Conservation (phyloP, 2,329 filamentous ascomycete genomes). For the Alternaria brassicae region DNA sequence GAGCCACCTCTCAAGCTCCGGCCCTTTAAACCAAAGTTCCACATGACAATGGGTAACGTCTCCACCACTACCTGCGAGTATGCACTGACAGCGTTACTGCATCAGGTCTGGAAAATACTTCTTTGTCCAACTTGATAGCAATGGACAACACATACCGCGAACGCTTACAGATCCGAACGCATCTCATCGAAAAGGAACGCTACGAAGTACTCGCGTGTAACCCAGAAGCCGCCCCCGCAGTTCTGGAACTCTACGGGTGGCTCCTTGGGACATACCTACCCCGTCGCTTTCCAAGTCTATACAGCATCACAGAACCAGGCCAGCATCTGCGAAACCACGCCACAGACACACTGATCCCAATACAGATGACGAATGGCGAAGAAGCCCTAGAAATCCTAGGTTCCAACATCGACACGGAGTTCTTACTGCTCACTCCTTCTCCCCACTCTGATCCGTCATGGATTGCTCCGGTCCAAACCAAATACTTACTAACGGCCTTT, state of each 20-base stretch:
- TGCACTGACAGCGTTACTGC: background rate
- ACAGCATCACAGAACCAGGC: constrained; percentile 45
- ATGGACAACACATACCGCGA: constrained; percentile 67
- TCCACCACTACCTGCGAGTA: background rate
- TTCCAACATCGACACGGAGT: constrained; percentile 65
- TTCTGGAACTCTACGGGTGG: constrained; percentile 65
- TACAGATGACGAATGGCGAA: constrained; percentile 45
- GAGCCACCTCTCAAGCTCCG: constrained; percentile 62
- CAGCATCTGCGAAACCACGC: constrained; percentile 54
- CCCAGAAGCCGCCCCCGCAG: constrained; percentile 53
- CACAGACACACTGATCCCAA: constrained; percentile 54
- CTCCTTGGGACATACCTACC: constrained; percentile 64
- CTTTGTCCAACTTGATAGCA: constrained; percentile 62
- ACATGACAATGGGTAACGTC: constrained; percentile 67
- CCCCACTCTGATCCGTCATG: background rate
- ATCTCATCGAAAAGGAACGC: constrained; percentile 55
- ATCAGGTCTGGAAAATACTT: constrained; percentile 61
- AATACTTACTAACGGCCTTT: constrained; percentile 65
- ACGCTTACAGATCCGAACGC: constrained; percentile 59
- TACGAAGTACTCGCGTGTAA: constrained; percentile 51
- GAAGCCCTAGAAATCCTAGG: constrained; percentile 59
- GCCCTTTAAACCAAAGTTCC: constrained; percentile 67
- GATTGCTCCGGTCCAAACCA: constrained; percentile 45
- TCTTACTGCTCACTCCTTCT: constrained; percentile 58
- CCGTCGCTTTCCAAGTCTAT: constrained; percentile 63